Base-by-base conservation (phyloP, 164 flowering plant species). In the Aristolochia californica region DNA sequence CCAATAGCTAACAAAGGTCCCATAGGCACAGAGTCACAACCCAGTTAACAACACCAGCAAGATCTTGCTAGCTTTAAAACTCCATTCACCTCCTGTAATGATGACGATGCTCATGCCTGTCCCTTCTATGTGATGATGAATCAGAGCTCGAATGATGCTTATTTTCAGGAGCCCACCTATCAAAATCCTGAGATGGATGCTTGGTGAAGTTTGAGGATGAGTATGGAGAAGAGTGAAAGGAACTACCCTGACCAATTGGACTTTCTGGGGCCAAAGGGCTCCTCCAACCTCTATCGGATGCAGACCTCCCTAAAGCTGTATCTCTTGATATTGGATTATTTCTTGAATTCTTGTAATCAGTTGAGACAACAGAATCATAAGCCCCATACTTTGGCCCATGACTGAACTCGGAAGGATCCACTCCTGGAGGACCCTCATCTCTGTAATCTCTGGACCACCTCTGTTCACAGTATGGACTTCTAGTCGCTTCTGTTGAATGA, bases 351-450 rank as follows among this genome's bases (percentile, higher is more conserved):
- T 62, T 53, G 52, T 65, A 66, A 27, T 72, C 72, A 17, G 53
- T 40, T 56, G 60, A 20, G 63, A 62, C 62, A 57, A 55, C 55
- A 48, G 61, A 64, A 55, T 78, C 83, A 61, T 62, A 55, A 60
- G 59, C 53, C 27, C 71, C 66, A 61, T 76, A 75, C 51, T 83
- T 74, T 17, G 73, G 77, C 40, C 70, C n/a, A n/a, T n/a, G n/a
- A n/a, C n/a, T n/a, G n/a, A n/a, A n/a, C n/a, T n/a, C n/a, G n/a
- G n/a, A 66, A n/a, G 76, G 66, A 68, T 71, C 70, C 27, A 47
- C 45, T 45, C 67, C 67, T 27, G 87, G 87, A 52, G 90, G 89
- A 0, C 72, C 82, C 47, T 80, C 84, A 60, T 84, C 86, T 61
- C 77, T 68, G 51, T 55, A 69, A 58, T 78, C 85, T 65, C 77